A percentile compares a stretch with the other conserved stretches of the same genome.
These are phyloP conservation scores for Tritrichomonas foetus DNA, from an alignment of 208 protist genomes.

Conservation along the genomic window DNA sequence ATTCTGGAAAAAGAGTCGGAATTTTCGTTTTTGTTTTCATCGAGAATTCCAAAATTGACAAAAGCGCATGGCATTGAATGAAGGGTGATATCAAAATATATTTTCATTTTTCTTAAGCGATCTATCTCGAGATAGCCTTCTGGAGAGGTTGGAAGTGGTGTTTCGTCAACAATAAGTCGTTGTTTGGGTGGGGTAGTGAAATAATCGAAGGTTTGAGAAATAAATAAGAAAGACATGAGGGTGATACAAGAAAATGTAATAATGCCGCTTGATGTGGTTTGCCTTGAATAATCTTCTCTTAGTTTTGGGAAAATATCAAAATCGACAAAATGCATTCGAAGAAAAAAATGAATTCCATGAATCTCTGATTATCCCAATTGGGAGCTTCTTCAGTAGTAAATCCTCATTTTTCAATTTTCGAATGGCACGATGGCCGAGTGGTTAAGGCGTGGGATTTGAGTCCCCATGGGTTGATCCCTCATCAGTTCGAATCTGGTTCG, in stretches of 20 bases:
- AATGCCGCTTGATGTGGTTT: neutral
- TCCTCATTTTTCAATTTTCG: no score
- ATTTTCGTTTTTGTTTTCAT: neutral
- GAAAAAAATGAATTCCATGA: no score
- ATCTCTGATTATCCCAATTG: no score
- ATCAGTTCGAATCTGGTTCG: no score
- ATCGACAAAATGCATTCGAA: neutral
- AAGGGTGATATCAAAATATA: neutral
- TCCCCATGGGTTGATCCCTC: no score
- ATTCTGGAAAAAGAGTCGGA: neutral
- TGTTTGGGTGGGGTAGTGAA: neutral
- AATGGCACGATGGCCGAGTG: no score
- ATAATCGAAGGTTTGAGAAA: neutral
- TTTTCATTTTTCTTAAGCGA: neutral
- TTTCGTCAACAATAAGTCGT: neutral
- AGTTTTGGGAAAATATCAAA: conserved; percentile 18
- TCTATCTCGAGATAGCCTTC: neutral
- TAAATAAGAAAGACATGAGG: neutral
- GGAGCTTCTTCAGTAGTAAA: no score
- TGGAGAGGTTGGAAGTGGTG: neutral
- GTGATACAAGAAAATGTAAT: neutral
- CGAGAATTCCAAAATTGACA: neutral
- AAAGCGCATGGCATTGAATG: neutral
- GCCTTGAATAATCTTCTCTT: neutral
- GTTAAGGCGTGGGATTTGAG: no score